Conservation (phyloP, 2,329 filamentous ascomycete species). For the Myotisia sp. region DNA sequence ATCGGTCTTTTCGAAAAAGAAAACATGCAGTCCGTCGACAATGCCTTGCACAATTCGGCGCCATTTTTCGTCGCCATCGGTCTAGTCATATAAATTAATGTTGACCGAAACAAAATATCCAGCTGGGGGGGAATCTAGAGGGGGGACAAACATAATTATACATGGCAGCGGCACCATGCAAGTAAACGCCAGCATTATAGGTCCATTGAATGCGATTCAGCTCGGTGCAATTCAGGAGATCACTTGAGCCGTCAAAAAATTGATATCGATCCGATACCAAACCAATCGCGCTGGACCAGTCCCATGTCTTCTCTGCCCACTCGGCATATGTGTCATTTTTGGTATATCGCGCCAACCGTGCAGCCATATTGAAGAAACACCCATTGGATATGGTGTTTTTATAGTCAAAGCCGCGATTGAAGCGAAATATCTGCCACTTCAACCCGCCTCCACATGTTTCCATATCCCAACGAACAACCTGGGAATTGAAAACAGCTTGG, state of each 20-base stretch:
- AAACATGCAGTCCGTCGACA: constrained; percentile 35
- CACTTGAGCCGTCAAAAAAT: constrained; percentile 38
- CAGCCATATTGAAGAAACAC: constrained; percentile 37
- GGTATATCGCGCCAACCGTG: constrained; percentile 27
- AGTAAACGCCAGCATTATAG: constrained; percentile 49
- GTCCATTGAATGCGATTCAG: constrained; percentile 50
- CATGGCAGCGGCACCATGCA: constrained; percentile 50
- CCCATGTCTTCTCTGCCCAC: constrained; percentile 24
- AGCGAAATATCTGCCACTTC: constrained; percentile 61
- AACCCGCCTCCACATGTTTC: constrained; percentile 55
- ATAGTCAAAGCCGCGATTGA: constrained; percentile 38
- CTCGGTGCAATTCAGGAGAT: constrained; percentile 44
- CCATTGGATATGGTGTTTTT: constrained; percentile 41
- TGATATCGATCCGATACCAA: constrained; percentile 33
- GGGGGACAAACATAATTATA: constrained; percentile 44
- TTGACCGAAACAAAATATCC: not conserved
- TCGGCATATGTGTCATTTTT: constrained; percentile 26
- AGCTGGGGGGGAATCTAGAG: not conserved
- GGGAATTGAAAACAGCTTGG: constrained; percentile 65
- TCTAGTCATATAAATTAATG: constrained; percentile 23
- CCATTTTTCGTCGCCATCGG: constrained; percentile 38
- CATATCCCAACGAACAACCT: constrained; percentile 53
- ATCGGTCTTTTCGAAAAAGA: constrained; percentile 36
- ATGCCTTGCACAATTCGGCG: constrained; percentile 42
- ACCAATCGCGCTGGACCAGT: constrained; percentile 28